Evolutionary conservation across 495 filamentous ascomycete species (phyloP), one percentile per base, ranked within the genome.

Genomic region (Sphaerosporella brunnea): DNA sequence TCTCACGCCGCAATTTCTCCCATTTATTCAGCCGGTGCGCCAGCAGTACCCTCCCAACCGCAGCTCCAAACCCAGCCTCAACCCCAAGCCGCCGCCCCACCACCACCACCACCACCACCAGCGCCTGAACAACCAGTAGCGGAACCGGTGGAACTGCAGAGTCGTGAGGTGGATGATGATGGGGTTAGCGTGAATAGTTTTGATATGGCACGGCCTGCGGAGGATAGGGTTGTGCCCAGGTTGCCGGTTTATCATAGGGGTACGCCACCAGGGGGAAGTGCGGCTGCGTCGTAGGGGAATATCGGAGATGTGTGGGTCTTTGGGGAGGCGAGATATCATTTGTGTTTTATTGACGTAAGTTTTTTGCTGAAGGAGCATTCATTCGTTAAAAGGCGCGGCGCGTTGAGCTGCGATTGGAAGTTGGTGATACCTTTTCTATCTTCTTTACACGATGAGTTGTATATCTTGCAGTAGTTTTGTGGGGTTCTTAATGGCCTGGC

Each of bases 151-250:
- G 47, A 57, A 37, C 32, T 48, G 5, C 57, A 61, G 28, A 43
- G 53, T 24, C 34, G 42, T 8, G 52, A 54, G 28, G 52, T 51
- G 13, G 58, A 61, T 40, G 51, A 52, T 1, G 58, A 61, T 49
- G 58, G 58, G 0, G 51, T 61, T 35, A 54, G 51, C 41, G 34
- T 61, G 19, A 56, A 51, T 24, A 54, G 53, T 8, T 56, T 54
- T 24, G 53, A 50, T 15, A 54, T 56, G 13, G 43, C 47, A 24
- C 39, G 56, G 8, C 48, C 43, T 10, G 36, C 24, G n/a, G 36
- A 44, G 37, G 23, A 10, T 34, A 32, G 25, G 42, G 34, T 11
- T 36, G 51, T 59, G n/a, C 56, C 56, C 16, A 53, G 56, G 34
- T 21, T 59, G 36, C 56, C 56, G 16, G 56, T 59, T 28, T 59